Conservation (phyloP, 202 grass and related monocot species). For the Dendrocalamus latiflorus region DNA sequence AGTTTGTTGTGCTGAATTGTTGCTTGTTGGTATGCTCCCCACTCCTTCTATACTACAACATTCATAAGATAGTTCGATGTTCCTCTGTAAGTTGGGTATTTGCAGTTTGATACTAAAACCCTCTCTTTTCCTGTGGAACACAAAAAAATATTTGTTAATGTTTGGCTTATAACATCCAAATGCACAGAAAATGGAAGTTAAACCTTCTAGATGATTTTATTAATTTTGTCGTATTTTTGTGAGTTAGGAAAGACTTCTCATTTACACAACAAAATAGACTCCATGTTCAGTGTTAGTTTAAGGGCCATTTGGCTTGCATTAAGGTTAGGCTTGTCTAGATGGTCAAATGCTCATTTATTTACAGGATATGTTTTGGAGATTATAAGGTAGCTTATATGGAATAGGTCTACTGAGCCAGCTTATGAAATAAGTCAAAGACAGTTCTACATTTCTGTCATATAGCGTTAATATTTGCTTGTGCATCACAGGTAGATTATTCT, state of each 20-base stretch:
- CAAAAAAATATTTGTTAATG: not conserved
- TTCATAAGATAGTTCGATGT: not conserved
- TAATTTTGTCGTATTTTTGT: not conserved
- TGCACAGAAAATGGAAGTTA: not conserved
- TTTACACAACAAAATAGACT: not conserved
- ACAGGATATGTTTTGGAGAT: not conserved
- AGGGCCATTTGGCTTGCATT: not conserved
- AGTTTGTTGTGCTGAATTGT: not conserved
- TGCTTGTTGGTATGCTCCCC: not conserved
- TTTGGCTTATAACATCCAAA: not conserved
- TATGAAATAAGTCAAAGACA: not conserved
- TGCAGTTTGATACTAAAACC: not conserved
- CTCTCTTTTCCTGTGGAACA: not conserved
- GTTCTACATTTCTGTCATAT: not conserved
- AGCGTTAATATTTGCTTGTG: constrained; percentile 14
- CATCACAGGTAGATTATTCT: constrained; percentile 33
- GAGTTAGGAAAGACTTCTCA: not conserved
- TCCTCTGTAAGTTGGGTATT: not conserved
- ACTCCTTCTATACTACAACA: not conserved
- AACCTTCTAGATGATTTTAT: not conserved
- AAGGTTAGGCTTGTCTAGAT: not conserved
- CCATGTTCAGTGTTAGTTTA: not conserved
- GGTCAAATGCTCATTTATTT: not conserved
- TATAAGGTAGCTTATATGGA: constrained; percentile 9
- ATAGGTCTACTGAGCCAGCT: not conserved